Conservation (phyloP, 2,329 filamentous ascomycete genomes). For the Diatrype stigma region DNA sequence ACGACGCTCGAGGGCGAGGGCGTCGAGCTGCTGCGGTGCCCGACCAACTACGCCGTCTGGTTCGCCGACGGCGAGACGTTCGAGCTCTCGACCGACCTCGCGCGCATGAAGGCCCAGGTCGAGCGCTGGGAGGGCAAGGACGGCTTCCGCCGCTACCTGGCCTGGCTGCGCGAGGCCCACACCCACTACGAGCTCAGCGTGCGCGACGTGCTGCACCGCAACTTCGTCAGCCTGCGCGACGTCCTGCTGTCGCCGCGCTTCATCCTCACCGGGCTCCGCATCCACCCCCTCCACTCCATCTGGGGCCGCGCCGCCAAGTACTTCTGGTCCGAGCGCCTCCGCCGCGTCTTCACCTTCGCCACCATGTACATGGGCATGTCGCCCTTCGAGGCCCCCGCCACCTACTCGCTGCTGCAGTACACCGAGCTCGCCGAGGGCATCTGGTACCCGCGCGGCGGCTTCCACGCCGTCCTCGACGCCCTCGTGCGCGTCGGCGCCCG, state of each 20-base stretch:
- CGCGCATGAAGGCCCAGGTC: constrained; percentile 67
- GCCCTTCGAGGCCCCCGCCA: constrained; percentile 71
- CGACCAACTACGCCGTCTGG: constrained; percentile 72
- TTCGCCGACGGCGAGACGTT: constrained; percentile 65
- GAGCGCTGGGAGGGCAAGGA: constrained; percentile 69
- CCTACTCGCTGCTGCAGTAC: constrained; percentile 70
- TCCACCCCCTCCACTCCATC: constrained; percentile 70
- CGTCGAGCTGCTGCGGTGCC: constrained; percentile 66
- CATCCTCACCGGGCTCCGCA: constrained; percentile 49
- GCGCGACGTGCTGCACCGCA: constrained; percentile 60
- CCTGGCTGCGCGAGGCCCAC: constrained; percentile 63
- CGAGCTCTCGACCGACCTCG: constrained; percentile 61
- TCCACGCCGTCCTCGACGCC: constrained; percentile 61
- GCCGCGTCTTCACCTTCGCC: constrained; percentile 70
- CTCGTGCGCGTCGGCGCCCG: constrained; percentile 60
- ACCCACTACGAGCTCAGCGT: constrained; percentile 66
- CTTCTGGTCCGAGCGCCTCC: constrained; percentile 64
- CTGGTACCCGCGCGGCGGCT: constrained; percentile 70
- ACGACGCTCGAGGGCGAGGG: constrained; percentile 62
- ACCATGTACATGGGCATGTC: constrained; percentile 84
- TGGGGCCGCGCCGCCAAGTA: constrained; percentile 62
- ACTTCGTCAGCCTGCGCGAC: constrained; percentile 58
- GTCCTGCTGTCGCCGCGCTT: constrained; percentile 58
- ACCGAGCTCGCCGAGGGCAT: constrained; percentile 73
- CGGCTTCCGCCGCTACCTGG: constrained; percentile 66